Conservation (phyloP, 23 red algal genomes). For the Cyanidioschyzon merolae region DNA sequence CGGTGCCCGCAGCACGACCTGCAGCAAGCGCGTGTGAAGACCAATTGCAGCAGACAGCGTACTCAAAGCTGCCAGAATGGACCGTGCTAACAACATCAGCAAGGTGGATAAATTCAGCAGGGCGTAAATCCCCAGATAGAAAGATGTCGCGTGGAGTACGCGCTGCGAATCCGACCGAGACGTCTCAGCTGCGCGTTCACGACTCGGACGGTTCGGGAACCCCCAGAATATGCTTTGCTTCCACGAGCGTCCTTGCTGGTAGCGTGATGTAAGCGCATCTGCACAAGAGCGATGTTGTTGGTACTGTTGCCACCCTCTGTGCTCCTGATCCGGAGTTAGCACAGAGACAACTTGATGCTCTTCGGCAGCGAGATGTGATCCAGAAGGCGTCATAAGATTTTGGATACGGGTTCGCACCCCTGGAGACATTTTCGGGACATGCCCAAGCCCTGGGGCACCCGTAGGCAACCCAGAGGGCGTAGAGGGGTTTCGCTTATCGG, state of each 20-base stretch:
- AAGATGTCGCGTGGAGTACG: conserved; percentile 4
- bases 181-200: neutral
- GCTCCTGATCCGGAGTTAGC: neutral
- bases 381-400: neutral
- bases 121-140: conserved; percentile 34
- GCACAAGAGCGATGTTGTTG: neutral
- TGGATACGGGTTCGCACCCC: neutral
- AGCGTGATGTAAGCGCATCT: neutral
- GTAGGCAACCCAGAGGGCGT: too few relatives aligned
- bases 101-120: conserved; percentile 15
- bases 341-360: neutral
- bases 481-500: too few relatives aligned
- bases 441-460: too few relatives aligned
- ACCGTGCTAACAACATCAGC: conserved; percentile 2
- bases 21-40: conserved; percentile 24
- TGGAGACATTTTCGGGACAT: neutral
- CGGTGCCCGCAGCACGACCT: conserved; percentile 29
- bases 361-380: neutral
- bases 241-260: too few relatives aligned
- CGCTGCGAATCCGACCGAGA: neutral
- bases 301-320: neutral
- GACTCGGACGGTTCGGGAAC: neutral
- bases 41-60: conserved; percentile 12
- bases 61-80: conserved; percentile 19
- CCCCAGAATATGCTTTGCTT: too few relatives aligned